Base-by-base conservation (phyloP, 1,284 basidiomycete genomes). In the Leccinum laetum region DNA sequence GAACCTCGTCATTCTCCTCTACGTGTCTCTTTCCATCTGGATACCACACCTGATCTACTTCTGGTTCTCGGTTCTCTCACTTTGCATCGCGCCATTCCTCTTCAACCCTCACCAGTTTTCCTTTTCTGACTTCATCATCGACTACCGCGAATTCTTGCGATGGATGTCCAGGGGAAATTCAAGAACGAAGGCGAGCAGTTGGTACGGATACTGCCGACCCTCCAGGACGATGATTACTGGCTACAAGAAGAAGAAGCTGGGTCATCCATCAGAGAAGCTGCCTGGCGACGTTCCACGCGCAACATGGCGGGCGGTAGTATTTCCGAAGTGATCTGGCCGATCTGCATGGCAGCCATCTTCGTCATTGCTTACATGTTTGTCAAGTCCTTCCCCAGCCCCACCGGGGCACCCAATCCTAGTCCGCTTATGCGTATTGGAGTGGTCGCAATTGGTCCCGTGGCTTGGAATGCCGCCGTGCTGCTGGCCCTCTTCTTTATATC, bases 61-160 rank as follows among this genome's bases (percentile, higher is more conserved):
- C 89, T 98, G 96, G 96, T 84, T 93, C 75, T 95, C 94, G 16
- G 92, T 96, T 66, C 79, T 95, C 64, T 95, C 96, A 55, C 86
- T 98, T 16, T 96, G 94, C 79, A 86, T 98, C 69, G 95, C 96
- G 37, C 96, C 96, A 2, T 98, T 98, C 88, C 73, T 98, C 67
- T 98, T 98, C 87, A 98, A 98, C 80, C 96, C 96, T 11, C 96
- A 98, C 80, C 96, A 98, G 78, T 98, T 98, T 86, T 94, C 94
- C 24, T 94, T 91, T 77, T 80, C 93, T 71, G 96, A 98, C 79
- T 98, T 98, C 80, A 92, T 98, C 79, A 95, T 98, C 76, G 96
- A 98, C 79, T 98, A 98, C 79, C 91, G 96, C 70, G 96, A 98
- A 77, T 98, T 96, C 83, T 80, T 98, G 62, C 89, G 96, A 64